Evolutionary conservation across 176 grass and related monocot species (phyloP), one percentile per base, ranked within the genome.

Genomic region (Leersia perrieri): DNA sequence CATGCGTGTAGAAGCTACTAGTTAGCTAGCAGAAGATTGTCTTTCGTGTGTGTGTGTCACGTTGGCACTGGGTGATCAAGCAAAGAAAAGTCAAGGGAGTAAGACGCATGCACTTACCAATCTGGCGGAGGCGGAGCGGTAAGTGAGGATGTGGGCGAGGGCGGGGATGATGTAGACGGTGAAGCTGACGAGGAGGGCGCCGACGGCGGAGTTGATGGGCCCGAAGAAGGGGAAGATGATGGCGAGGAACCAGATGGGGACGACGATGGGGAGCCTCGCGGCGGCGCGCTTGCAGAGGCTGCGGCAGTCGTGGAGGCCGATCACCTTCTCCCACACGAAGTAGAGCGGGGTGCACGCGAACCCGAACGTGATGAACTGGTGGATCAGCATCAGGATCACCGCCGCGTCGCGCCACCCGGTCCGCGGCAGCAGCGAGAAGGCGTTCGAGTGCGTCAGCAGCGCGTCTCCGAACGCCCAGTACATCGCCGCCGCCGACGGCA

Each of bases 311-410:
- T 93, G 91, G 72, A 88, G 34, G n/a, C 91, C 88, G 63, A 93
- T 70, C 33, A 64, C 78, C 85, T 93, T 93, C 88, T 93, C 91
- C 91, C 91, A 93, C 23, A 93, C 91, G 88, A 93, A 93, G 88
- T 90, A 93, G 82, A 93, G 91, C 78, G 91, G 91, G 23, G 91
- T 93, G 87, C 85, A 93, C 5, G 91, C 91, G 85, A 93, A 93
- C 38, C 91, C 91, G 88, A 93, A 93, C 22, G 91, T 93, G 85
- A 93, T 93, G 88, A 93, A 93, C 91, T 93, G 91, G 88, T 93
- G 91, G 73, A 93, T 79, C 15, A 93, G 85, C 91, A 93, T 93
- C n/a, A 93, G 88, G 23, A 93, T 25, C 34, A 93, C 91, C 61
- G 91, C 91, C 25, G 82, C 68, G 82, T 93, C 91, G 49, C 88